Conservation (phyloP, 2,329 filamentous ascomycete genomes). For the Sporothrix humicola region DNA sequence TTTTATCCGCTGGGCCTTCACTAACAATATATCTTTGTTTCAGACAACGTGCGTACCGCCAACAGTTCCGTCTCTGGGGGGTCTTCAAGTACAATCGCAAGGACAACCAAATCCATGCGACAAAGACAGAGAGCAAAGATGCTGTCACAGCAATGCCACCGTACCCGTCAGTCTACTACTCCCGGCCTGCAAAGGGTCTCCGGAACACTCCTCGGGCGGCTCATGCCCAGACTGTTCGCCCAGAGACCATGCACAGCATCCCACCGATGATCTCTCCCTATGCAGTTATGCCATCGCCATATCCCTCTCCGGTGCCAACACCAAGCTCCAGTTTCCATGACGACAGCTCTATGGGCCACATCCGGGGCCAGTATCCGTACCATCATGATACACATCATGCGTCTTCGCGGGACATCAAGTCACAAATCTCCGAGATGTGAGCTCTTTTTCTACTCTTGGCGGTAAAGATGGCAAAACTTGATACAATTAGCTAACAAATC, state of each 20-base stretch:
- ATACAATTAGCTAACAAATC: background rate
- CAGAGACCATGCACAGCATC: background rate
- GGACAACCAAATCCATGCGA: background rate
- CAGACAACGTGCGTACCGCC: conserved; percentile 33
- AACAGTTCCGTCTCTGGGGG: conserved; percentile 27
- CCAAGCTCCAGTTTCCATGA: background rate
- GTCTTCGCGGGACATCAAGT: background rate
- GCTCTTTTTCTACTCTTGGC: background rate
- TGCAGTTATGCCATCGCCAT: background rate
- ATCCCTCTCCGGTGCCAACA: background rate
- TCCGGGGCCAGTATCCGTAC: background rate
- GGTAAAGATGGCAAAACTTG: too few species aligned
- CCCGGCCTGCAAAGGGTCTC: too few species aligned
- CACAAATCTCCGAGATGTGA: background rate
- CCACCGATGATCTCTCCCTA: background rate
- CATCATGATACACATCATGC: background rate
- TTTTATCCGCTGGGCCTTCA: background rate
- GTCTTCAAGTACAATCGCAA: conserved; percentile 33
- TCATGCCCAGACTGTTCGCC: background rate
- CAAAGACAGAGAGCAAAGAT: too few species aligned
- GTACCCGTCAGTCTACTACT: background rate
- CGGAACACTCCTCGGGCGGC: background rate
- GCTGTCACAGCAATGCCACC: background rate
- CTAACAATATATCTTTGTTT: background rate
- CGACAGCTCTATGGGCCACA: background rate